Conservation (phyloP, 805 yeast species). For the Kodamaea kakaduensis region DNA sequence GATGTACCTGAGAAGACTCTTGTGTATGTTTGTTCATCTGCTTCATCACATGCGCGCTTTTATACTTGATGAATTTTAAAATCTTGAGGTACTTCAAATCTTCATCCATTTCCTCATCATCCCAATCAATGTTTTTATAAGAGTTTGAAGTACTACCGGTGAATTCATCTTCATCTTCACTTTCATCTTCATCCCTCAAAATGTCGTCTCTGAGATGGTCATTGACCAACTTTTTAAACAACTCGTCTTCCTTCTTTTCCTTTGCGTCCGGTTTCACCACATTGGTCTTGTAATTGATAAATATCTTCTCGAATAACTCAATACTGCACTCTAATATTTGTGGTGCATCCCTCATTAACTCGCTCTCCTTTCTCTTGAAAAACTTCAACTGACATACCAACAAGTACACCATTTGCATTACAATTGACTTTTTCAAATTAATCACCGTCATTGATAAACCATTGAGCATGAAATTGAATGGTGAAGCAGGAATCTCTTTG, state of each 20-base stretch:
- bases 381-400: conserved; percentile 38
- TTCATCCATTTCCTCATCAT: conserved; percentile 45
- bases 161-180: conserved; percentile 27
- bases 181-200: conserved; percentile 25
- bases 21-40: conserved; percentile 9
- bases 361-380: conserved; percentile 24
- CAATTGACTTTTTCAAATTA: conserved; percentile 39
- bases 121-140: conserved; percentile 40
- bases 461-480: conserved; percentile 39
- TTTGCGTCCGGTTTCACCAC: conserved; percentile 17
- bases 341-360: conserved; percentile 12
- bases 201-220: conserved; percentile 39
- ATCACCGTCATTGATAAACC: conserved; percentile 42
- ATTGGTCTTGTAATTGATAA: conserved; percentile 35
- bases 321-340: conserved; percentile 23
- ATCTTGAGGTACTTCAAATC: conserved; percentile 42
- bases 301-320: conserved; percentile 32
- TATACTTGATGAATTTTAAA: conserved; percentile 40
- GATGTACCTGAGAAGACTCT: conserved; percentile 8
- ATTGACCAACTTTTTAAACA: conserved; percentile 35
- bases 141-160: conserved; percentile 20
- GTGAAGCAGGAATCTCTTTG: conserved; percentile 33
- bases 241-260: conserved; percentile 30
- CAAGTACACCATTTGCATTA: conserved; percentile 40
- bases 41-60: conserved; percentile 14